Percentiles rank a stretch among this genome's conserved stretches.
Conservation (phyloP, 192 early-diverging fungal genomes). For the Gonapodya prolifera region DNA sequence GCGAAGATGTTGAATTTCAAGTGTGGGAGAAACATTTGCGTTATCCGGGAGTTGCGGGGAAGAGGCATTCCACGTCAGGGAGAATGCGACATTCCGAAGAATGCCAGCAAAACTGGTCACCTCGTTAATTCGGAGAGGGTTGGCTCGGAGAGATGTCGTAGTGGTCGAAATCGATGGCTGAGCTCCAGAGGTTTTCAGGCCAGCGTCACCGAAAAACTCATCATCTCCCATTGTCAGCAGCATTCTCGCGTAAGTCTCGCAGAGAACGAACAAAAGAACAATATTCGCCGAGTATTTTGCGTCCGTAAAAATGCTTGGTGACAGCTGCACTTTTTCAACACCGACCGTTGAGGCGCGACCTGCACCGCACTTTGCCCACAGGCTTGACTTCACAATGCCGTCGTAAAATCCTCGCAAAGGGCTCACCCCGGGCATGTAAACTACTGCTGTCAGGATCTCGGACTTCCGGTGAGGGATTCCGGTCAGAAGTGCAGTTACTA, state of each 20-base stretch:
- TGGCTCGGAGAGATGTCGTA: background rate
- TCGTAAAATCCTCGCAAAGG: constrained; percentile 10
- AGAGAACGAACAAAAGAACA: constrained; percentile 49
- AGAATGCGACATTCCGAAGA: constrained; percentile 56
- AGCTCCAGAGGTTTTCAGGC: background rate
- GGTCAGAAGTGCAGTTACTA: background rate
- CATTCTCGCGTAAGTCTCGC: constrained; percentile 58
- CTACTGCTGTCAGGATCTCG: background rate
- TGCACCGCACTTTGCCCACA: background rate
- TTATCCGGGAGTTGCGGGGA: constrained; percentile 9
- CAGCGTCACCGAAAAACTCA: constrained; percentile 56
- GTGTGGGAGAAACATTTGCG: constrained; percentile 16
- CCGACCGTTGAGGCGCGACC: background rate
- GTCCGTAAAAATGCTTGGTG: constrained; percentile 18
- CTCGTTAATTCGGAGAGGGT: constrained; percentile 1
- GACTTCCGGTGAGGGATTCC: background rate
- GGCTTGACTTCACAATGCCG: constrained; percentile 16
- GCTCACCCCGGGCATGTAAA: background rate
- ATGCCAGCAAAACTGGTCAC: constrained; percentile 17
- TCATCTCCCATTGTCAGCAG: constrained; percentile 75
- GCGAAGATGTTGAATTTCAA: constrained; percentile 37
- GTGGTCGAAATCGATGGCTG: background rate
- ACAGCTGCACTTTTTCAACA: too few species aligned
- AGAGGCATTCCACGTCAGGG: constrained; percentile 54
- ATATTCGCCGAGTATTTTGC: constrained; percentile 28